Base-by-base conservation (phyloP, 176 grass and related monocot genomes). In the Cocos nucifera region DNA sequence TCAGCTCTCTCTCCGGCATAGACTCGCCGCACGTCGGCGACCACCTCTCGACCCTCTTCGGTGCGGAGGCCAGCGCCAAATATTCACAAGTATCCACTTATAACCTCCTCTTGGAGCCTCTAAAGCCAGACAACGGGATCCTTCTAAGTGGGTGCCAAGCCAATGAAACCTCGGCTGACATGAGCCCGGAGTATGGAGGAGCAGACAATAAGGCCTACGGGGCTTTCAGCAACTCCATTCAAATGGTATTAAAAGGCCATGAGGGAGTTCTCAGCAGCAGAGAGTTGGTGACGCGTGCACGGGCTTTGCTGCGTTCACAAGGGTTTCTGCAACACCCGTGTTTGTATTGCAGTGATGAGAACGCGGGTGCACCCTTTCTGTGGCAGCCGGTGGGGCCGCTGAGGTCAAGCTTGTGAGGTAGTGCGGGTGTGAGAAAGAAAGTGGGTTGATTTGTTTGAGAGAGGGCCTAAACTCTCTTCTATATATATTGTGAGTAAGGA, bases 61-160 rank as follows among this genome's bases (percentile, higher is more conserved):
- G 85, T 17, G 50, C 51, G 0, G 82, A 80, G 8, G 85, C 79
- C 24, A 95, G 90, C 63, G 49, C 81, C 69, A 89, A 76, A 73
- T 95, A 80, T 66, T 69, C 44, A 26, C 1, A 16, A 48, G 10
- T 9, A 27, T 12, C 17, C 6, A 0, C 0, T 21, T 21, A 21
- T n/a, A n/a, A n/a, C 21, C 21, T 4, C 4, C 26, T 39, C 24
- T 35, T 25, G 61, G 8, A 35, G 10, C 8, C 56, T 9, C 19
- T 8, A 6, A 29, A n/a, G 29, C 7, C n/a, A 17, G 78, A 88
- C 61, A 71, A 61, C 4, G 90, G 82, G 39, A 83, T 86, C 63
- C 82, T 95, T 19, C 82, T 95, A 32, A 95, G 86, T 59, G 86
- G 85, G 57, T 95, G 90, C 73, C 82, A 95, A 77, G 62, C 64